Evolutionary conservation across 345 rosid genomes (phyloP).

Genomic region (Camelina sativa): DNA sequence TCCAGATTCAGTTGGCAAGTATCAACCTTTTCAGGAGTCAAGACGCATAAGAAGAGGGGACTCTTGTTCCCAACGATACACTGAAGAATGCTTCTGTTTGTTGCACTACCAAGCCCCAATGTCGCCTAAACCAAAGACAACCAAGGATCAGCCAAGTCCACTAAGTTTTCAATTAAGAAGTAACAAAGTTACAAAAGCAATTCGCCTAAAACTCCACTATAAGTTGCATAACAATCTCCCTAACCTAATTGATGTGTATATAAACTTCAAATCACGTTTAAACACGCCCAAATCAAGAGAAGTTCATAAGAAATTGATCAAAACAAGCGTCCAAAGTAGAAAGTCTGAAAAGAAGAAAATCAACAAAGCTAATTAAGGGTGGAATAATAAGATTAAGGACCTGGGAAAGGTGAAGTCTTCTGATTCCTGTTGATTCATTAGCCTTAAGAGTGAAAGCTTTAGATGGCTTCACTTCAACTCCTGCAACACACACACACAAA

Average conservation of each 20-base stretch:
- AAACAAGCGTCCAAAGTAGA: neutral
- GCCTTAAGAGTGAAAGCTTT: constrained; percentile 55
- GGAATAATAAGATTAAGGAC: constrained; percentile 27
- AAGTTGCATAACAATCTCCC: neutral
- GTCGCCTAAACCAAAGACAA: constrained; percentile 56
- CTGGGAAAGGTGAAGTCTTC: constrained; percentile 77
- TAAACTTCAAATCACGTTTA: constrained; percentile 2
- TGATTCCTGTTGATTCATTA: constrained; percentile 21
- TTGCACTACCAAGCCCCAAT: constrained; percentile 54
- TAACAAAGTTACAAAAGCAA: neutral
- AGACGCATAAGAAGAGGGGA: constrained; percentile 63
- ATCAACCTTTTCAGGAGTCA: constrained; percentile 60
- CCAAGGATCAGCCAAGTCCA: constrained; percentile 4
- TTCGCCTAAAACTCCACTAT: neutral
- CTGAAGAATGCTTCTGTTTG: constrained; percentile 56
- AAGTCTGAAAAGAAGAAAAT: neutral
- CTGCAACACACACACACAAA: constrained; percentile 47
- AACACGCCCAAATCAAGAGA: neutral
- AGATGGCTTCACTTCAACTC: constrained; percentile 70
- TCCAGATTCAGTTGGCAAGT: constrained; percentile 68
- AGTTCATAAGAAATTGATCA: neutral
- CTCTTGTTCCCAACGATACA: constrained; percentile 72
- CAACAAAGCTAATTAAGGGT: neutral
- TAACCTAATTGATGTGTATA: neutral
- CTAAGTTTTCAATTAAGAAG: neutral